phyloP scores from a whole-genome alignment of 768 basidiomycete genomes.

The Royoungia palumana region DNA sequence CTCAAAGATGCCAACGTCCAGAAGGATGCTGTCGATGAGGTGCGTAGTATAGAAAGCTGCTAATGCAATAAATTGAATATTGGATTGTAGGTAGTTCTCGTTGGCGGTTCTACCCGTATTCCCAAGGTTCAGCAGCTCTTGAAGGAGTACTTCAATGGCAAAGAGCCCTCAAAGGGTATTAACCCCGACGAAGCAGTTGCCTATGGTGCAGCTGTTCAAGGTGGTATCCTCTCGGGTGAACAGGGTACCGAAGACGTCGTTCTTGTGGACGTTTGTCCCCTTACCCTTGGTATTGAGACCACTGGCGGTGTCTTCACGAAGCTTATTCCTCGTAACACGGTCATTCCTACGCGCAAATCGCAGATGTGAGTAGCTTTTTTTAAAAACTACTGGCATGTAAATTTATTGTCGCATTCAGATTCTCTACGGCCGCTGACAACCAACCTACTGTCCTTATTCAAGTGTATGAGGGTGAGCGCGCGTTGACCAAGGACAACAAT shows the following conservation, averaged over 20 bases:
- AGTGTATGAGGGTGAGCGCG: constrained; percentile 96
- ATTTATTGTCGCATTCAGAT: constrained; percentile 33
- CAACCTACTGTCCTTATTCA: constrained; percentile 96
- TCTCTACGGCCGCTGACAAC: constrained; percentile 85
- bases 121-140: constrained; percentile 99
- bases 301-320: constrained; percentile 98
- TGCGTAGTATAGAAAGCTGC: constrained; percentile 25
- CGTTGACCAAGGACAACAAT: constrained; percentile 98
- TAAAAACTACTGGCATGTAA: no score
- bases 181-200: constrained; percentile 99
- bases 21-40: constrained; percentile 96
- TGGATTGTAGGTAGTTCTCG: constrained; percentile 66
- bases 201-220: constrained; percentile 98
- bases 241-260: constrained; percentile 87
- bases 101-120: constrained; percentile 98
- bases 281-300: constrained; percentile 98
- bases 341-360: constrained; percentile 95
- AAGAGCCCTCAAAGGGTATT: constrained; percentile 97
- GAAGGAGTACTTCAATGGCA: constrained; percentile 95
- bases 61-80: not conserved
- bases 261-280: constrained; percentile 93
- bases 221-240: constrained; percentile 95
- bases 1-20: constrained; percentile 97
- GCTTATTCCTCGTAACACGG: constrained; percentile 95
- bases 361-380: constrained; percentile 60